Conservation (phyloP, 805 yeast species). For the Cyberlindnera galapagoensis region DNA sequence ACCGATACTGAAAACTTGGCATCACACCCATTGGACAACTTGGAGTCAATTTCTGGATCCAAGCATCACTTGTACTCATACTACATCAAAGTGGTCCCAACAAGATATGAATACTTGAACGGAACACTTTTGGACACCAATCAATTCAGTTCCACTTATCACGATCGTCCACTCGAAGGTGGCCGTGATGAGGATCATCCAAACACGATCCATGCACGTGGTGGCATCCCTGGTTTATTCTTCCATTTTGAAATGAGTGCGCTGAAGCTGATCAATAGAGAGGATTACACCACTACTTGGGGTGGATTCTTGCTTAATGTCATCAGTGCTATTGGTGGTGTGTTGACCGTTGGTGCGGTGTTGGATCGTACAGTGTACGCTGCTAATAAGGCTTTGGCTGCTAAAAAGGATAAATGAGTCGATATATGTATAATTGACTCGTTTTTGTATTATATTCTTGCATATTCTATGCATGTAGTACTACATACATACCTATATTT, state of each 20-base stretch:
- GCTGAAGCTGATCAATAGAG: constrained; percentile 80
- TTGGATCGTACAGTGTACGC: constrained; percentile 85
- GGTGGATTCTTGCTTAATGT: constrained; percentile 77
- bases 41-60: constrained; percentile 30
- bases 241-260: constrained; percentile 91
- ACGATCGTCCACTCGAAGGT: constrained; percentile 78
- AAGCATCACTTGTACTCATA: constrained; percentile 68
- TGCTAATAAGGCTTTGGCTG: constrained; percentile 70
- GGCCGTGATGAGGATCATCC: constrained; percentile 92
- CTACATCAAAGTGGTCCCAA: constrained; percentile 84
- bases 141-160: constrained; percentile 84
- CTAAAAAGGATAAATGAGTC: constrained; percentile 47
- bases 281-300: constrained; percentile 63
- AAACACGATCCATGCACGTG: constrained; percentile 70
- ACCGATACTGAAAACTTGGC: constrained; percentile 29
- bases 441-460: too few species aligned
- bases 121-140: constrained; percentile 62
- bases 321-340: constrained; percentile 88
- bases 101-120: constrained; percentile 68
- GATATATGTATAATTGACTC: too few species aligned
- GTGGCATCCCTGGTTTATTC: constrained; percentile 89
- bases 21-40: constrained; percentile 65
- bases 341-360: constrained; percentile 85
- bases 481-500: too few species aligned
- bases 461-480: too few species aligned